phyloP scores from a whole-genome alignment of 345 rosid genomes.

The Chamaenerion angustifolium region DNA sequence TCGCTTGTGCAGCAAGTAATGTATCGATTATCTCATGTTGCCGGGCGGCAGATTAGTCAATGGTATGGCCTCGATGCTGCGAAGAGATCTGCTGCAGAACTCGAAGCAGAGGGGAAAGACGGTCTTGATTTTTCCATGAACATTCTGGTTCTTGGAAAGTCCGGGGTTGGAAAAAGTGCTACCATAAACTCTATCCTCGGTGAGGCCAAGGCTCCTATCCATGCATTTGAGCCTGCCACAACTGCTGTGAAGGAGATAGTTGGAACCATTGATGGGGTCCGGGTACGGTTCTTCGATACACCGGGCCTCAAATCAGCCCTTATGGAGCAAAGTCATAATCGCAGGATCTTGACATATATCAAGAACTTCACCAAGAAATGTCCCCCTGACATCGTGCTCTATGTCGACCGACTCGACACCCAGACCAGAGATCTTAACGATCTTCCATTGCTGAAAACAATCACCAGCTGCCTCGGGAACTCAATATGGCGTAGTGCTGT shows the following conservation, averaged over 20 bases:
- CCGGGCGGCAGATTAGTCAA: constrained; percentile 64
- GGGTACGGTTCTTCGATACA: constrained; percentile 54
- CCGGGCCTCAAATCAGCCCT: constrained; percentile 77
- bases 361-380: constrained; percentile 51
- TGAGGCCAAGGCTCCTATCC: constrained; percentile 43
- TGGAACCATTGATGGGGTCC: constrained; percentile 58
- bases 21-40: constrained; percentile 56
- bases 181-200: constrained; percentile 81
- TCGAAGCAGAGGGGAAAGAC: constrained; percentile 50
- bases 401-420: constrained; percentile 76
- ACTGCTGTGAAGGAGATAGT: constrained; percentile 48
- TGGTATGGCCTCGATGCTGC: constrained; percentile 71
- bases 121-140: constrained; percentile 56
- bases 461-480: constrained; percentile 55
- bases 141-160: constrained; percentile 79
- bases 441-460: constrained; percentile 56
- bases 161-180: constrained; percentile 95
- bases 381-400: constrained; percentile 78
- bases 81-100: constrained; percentile 53
- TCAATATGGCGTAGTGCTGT: constrained; percentile 83
- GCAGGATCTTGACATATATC: constrained; percentile 49
- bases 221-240: constrained; percentile 78
- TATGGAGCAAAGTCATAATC: constrained; percentile 61
- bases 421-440: constrained; percentile 82
- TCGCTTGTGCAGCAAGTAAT: constrained; percentile 70